Conservation (phyloP, 164 flowering plant species). For the Piper betle region DNA sequence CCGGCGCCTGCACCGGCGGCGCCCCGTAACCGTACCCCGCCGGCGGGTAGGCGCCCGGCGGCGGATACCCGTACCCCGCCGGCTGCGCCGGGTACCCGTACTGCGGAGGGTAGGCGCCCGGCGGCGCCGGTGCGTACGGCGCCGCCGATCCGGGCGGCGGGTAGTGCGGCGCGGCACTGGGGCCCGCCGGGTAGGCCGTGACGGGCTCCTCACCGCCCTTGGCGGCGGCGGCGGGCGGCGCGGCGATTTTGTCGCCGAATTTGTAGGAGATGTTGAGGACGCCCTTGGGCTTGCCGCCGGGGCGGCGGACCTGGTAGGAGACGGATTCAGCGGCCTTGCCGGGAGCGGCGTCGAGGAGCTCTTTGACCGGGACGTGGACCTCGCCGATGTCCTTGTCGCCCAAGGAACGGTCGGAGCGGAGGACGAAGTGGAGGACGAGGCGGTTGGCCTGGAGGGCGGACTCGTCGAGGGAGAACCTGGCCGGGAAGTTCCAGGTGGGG, state of each 20-base stretch:
- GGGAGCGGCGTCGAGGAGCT: conserved; percentile 25
- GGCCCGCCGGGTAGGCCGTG: conserved; percentile 31
- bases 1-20: conserved; percentile 15
- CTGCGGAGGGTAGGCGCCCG: background rate
- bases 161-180: background rate
- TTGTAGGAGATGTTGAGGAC: conserved; percentile 39
- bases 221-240: background rate
- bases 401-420: conserved; percentile 28
- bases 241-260: conserved; percentile 26
- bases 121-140: conserved; percentile 14
- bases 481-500: conserved; percentile 44
- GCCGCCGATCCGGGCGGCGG: conserved; percentile 6
- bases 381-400: conserved; percentile 53
- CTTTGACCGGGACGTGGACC: conserved; percentile 49
- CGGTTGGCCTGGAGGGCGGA: conserved; percentile 16
- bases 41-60: conserved; percentile 9
- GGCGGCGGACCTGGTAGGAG: conserved; percentile 41
- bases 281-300: conserved; percentile 50
- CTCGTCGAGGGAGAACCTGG: conserved; percentile 40
- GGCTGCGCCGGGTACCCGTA: conserved; percentile 7
- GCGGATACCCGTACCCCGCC: conserved; percentile 15
- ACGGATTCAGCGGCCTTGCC: conserved; percentile 15
- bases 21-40: conserved; percentile 13
- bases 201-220: conserved; percentile 18
- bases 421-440: conserved; percentile 20